Percentiles rank a stretch among this genome's conserved stretches.
phyloP scores from a whole-genome alignment of 1,284 basidiomycete genomes.

The Mycosarcoma mackinlayi region DNA sequence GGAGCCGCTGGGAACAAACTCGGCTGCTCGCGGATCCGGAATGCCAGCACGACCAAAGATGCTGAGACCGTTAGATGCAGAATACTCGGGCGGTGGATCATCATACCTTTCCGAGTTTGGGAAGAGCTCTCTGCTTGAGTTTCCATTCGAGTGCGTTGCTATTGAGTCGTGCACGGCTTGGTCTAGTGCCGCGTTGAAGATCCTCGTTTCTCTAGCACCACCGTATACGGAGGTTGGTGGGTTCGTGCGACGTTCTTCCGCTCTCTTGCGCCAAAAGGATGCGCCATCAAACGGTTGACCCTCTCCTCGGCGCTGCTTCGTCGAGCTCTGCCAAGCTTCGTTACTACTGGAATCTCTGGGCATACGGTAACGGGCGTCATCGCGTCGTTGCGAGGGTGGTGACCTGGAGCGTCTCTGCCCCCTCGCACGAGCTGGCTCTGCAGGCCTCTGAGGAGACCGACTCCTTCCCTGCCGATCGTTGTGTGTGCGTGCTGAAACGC shows the following conservation, averaged over 20 bases:
- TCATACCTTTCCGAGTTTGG: slow-evolving; percentile 1
- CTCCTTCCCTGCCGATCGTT: not conserved
- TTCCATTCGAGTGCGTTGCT: not conserved
- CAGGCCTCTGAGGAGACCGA: slow-evolving; percentile 9
- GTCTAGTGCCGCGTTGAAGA: slow-evolving; percentile 22
- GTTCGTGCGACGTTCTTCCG: slow-evolving; percentile 26
- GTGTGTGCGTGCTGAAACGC: not conserved
- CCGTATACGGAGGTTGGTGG: slow-evolving; percentile 20
- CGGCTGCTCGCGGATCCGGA: slow-evolving; percentile 61
- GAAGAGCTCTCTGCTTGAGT: slow-evolving; percentile 15
- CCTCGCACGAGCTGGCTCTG: slow-evolving; percentile 2
- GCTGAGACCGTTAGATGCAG: slow-evolving; percentile 29
- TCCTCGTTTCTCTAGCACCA: slow-evolving; percentile 10
- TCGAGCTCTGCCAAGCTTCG: slow-evolving; percentile 15
- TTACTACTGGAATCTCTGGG: slow-evolving; percentile 12
- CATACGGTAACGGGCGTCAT: not conserved
- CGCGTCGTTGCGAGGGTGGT: not conserved
- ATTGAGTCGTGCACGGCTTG: slow-evolving; percentile 13
- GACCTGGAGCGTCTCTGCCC: slow-evolving; percentile 12
- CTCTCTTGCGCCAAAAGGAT: slow-evolving; percentile 26
- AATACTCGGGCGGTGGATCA: slow-evolving; percentile 3
- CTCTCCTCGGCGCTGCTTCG: not conserved
- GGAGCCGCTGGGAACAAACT: slow-evolving; percentile 64
- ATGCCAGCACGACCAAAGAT: slow-evolving; percentile 61
- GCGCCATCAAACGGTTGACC: slow-evolving; percentile 22